phyloP scores from a whole-genome alignment of 169 alveolate genomes.

The Plasmodium gaboni region DNA sequence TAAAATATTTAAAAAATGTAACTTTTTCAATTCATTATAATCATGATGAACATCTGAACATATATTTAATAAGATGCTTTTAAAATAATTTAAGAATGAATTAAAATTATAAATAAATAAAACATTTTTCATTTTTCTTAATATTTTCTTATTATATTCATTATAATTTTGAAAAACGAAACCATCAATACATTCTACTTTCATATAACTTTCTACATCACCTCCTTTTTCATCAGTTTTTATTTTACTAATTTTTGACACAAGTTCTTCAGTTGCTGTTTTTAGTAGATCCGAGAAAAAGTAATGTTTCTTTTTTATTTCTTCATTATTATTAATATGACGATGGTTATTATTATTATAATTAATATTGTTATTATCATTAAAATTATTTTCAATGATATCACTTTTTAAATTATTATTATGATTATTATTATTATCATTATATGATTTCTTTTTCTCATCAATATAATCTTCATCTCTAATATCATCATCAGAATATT shows the following conservation, averaged over 20 bases:
- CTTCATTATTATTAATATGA: not conserved
- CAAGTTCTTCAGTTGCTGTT: constrained; percentile 73
- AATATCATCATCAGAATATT: constrained; percentile 6
- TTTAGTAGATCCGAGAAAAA: constrained; percentile 56
- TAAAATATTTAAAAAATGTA: constrained; percentile 29
- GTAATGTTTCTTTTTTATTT: constrained; percentile 23
- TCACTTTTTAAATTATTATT: not conserved
- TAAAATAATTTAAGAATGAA: constrained; percentile 33
- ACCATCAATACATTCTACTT: constrained; percentile 42
- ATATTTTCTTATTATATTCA: constrained; percentile 48
- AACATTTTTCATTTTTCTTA: constrained; percentile 42
- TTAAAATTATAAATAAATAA: constrained; percentile 28
- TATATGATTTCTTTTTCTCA: constrained; percentile 2
- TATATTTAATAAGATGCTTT: constrained; percentile 29
- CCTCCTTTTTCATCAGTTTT: constrained; percentile 56
- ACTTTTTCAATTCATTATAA: constrained; percentile 21
- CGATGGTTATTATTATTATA: not conserved
- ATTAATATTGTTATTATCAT: not conserved
- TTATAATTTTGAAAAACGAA: constrained; percentile 48
- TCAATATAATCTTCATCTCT: not conserved
- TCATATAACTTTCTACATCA: constrained; percentile 26
- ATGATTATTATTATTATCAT: not conserved
- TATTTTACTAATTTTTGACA: constrained; percentile 65
- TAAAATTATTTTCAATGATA: not conserved
- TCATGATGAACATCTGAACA: constrained; percentile 53